phyloP scores from a whole-genome alignment of 768 basidiomycete species.

The Rhizopogon vesiculosus region DNA sequence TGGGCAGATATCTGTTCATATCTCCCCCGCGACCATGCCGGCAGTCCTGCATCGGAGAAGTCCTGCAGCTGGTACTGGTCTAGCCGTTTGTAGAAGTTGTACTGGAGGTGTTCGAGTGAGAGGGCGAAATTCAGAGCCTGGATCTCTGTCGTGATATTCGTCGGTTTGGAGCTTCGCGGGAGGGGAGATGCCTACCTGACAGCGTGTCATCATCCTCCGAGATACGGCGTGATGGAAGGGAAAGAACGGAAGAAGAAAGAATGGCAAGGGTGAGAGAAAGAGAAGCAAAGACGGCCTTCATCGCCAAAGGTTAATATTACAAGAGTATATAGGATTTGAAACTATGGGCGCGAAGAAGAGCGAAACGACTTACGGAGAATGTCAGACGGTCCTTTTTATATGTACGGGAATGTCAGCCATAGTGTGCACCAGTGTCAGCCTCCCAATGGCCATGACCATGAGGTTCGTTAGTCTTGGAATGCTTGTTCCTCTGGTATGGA shows the following conservation, averaged over 20 bases:
- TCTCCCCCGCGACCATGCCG: slow-evolving; percentile 43
- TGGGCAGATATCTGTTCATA: slow-evolving; percentile 50
- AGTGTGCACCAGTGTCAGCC: neutral
- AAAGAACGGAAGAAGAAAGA: neutral
- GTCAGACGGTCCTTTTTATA: neutral
- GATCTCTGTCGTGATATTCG: neutral
- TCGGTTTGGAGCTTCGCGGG: slow-evolving; percentile 17
- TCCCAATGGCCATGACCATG: neutral
- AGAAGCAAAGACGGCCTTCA: neutral
- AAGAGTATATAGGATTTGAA: neutral
- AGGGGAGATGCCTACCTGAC: slow-evolving; percentile 21
- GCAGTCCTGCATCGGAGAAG: slow-evolving; percentile 45
- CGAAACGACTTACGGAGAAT: neutral
- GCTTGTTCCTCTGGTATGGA: too few species aligned
- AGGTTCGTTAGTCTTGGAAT: too few species aligned
- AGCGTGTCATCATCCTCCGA: neutral
- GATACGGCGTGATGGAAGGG: neutral
- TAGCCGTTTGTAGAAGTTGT: slow-evolving; percentile 42
- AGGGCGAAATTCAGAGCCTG: slow-evolving; percentile 43
- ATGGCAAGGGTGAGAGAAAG: neutral
- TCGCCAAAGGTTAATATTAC: neutral
- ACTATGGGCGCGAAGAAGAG: neutral
- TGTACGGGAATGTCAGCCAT: neutral
- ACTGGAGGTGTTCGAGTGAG: slow-evolving; percentile 43
- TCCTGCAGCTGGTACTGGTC: slow-evolving; percentile 38